phyloP scores from a whole-genome alignment of 129 eudicot genomes.

The Oenanthe sinensis region DNA sequence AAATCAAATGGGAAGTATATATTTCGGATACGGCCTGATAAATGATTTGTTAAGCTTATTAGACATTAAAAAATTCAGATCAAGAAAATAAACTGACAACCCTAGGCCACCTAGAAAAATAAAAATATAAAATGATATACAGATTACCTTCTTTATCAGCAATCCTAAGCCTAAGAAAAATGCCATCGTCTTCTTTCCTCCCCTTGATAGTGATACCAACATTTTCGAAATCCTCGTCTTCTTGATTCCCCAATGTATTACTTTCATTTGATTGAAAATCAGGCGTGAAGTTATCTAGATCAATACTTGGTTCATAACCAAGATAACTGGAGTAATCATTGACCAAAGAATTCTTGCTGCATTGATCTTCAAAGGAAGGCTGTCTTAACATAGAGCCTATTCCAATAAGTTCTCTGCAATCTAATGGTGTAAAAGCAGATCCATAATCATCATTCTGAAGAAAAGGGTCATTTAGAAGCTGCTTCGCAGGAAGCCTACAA shows the following conservation, averaged over 20 bases:
- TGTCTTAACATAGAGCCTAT: conserved; percentile 26
- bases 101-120: neutral
- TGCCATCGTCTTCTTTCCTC: conserved; percentile 53
- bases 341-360: conserved; percentile 23
- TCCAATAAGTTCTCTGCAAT: conserved; percentile 44
- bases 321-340: conserved; percentile 30
- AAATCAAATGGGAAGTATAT: conserved; percentile 82
- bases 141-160: conserved; percentile 70
- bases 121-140: neutral
- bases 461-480: conserved; percentile 81
- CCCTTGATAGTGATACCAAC: conserved; percentile 68
- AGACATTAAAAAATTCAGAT: neutral
- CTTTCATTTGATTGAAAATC: conserved; percentile 39
- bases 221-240: conserved; percentile 43
- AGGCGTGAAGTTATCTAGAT: conserved; percentile 27
- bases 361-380: conserved; percentile 24
- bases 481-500: conserved; percentile 59
- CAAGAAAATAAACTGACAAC: neutral
- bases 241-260: conserved; percentile 34
- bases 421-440: conserved; percentile 34
- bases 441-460: conserved; percentile 54
- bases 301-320: conserved; percentile 41
- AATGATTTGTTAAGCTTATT: neutral
- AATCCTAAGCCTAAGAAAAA: conserved; percentile 66
- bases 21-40: conserved; percentile 72